Evolutionary conservation across 305 asterid species (phyloP), one percentile per base, ranked within the genome.

Genomic region (Fraxinus floribunda): DNA sequence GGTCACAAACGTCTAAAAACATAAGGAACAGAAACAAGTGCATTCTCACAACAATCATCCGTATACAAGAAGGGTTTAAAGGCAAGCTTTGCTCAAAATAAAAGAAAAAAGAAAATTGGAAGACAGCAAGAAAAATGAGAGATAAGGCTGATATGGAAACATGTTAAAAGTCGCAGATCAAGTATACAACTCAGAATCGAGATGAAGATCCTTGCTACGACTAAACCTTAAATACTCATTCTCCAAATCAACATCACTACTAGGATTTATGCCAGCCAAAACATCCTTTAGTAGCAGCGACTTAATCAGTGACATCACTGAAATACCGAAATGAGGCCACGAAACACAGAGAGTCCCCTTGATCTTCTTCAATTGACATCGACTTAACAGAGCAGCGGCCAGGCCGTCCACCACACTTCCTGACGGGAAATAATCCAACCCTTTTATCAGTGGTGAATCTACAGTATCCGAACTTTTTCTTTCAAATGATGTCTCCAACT

Each of bases 351-450:
- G 82, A n/a, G 93, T 89, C 49, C 95, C 98, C 85, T 82, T 92
- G 68, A 93, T 91, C 85, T 89, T 92, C 92, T 89, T 90, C 89
- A 92, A 38, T 79, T 94, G 89, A 60, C 98, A 97, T 52, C 91
- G 92, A 80, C 92, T 88, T 91, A 94, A 84, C 24, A 93, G 83
- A 66, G 98, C 97, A 81, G 97, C 98, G 3, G 85, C 95, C 84
- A 97, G 57, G 55, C 98, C 98, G 82, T 94, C 98, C 32, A 93
- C 92, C 86, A 97, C 87, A 85, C 99, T 97, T 83, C 98, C 98
- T 7, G 98, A 94, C 15, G 98, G 98, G 79, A 91, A 90, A 84
- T 92, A 93, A 60, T 90, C 94, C 16, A 94, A 24, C 18, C 88
- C 91, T 77, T 90, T 91, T 6, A 94, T 77, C 36, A 91, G 81